Evolutionary conservation across 1,284 basidiomycete species (phyloP).

Genomic region (Fomitiporia mediterranea): DNA sequence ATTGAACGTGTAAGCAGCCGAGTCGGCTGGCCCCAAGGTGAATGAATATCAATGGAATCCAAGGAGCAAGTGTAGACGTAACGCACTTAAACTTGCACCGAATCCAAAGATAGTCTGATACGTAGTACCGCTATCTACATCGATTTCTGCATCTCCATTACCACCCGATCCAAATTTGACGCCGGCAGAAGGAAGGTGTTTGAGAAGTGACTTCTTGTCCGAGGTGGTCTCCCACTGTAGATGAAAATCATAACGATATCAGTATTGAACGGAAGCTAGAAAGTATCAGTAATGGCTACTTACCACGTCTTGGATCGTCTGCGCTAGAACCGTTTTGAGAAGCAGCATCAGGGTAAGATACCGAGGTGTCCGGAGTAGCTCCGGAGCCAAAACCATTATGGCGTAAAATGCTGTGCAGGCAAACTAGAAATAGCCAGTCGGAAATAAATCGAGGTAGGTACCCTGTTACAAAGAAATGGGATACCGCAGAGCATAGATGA

Average conservation of each 20-base stretch:
- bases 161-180: conserved; percentile 39
- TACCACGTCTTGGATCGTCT: conserved; percentile 9
- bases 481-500: too few species aligned
- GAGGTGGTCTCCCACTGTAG: conserved; percentile 9
- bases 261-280: not conserved
- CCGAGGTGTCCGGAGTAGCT: too few species aligned
- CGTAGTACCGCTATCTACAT: conserved; percentile 36
- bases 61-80: not conserved
- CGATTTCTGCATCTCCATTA: conserved; percentile 40
- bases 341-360: too few species aligned
- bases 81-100: conserved; percentile 44
- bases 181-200: not conserved
- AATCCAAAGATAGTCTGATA: conserved; percentile 46
- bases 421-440: too few species aligned
- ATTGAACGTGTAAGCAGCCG: conserved; percentile 42
- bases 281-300: not conserved
- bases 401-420: too few species aligned
- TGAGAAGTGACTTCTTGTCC: conserved; percentile 5
- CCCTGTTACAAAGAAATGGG: too few species aligned
- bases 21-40: conserved; percentile 41
- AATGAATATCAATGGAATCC: not conserved
- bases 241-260: not conserved
- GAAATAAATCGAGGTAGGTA: too few species aligned
- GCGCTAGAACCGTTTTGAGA: not conserved
- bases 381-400: too few species aligned